A percentile compares a stretch with the other conserved stretches of the same genome.
Conservation (phyloP, 495 filamentous ascomycete species). For the Neurospora terricola region DNA sequence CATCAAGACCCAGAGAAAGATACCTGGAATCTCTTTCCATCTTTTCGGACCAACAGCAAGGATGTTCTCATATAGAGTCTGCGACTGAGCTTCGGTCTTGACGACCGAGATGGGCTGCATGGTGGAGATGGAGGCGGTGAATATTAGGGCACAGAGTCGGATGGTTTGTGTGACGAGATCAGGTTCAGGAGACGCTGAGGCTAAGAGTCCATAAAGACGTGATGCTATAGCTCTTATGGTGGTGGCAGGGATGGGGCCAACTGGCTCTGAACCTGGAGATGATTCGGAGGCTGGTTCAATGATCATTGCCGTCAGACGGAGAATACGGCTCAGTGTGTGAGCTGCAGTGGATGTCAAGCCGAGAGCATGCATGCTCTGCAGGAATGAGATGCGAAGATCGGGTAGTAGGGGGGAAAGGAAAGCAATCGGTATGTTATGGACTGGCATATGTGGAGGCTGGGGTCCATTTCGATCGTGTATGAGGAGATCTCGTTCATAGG, state of each 20-base stretch:
- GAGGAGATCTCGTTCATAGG: slow-evolving; percentile 12
- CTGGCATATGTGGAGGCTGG: background rate
- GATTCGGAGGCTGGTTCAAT: slow-evolving; percentile 1
- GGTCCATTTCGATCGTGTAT: slow-evolving; percentile 2
- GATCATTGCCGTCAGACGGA: slow-evolving; percentile 9
- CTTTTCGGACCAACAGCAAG: background rate
- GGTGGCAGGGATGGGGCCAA: background rate
- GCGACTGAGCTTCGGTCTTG: background rate
- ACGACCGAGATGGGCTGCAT: background rate
- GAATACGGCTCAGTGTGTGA: slow-evolving; percentile 9
- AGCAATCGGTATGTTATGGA: background rate
- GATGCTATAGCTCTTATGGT: background rate
- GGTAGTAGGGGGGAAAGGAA: slow-evolving; percentile 1
- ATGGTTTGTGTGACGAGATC: background rate
- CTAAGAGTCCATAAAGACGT: background rate
- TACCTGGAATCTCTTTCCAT: slow-evolving; percentile 15
- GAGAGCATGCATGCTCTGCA: background rate
- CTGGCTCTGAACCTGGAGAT: background rate
- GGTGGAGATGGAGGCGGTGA: background rate
- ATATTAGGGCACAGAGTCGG: slow-evolving; percentile 3
- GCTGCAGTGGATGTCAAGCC: background rate
- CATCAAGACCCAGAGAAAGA: slow-evolving; percentile 18
- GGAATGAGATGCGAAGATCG: background rate
- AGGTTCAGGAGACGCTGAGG: background rate
- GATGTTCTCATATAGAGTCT: slow-evolving; percentile 1